phyloP scores from a whole-genome alignment of 495 filamentous ascomycete species.

The Penicillium longicatenatum region DNA sequence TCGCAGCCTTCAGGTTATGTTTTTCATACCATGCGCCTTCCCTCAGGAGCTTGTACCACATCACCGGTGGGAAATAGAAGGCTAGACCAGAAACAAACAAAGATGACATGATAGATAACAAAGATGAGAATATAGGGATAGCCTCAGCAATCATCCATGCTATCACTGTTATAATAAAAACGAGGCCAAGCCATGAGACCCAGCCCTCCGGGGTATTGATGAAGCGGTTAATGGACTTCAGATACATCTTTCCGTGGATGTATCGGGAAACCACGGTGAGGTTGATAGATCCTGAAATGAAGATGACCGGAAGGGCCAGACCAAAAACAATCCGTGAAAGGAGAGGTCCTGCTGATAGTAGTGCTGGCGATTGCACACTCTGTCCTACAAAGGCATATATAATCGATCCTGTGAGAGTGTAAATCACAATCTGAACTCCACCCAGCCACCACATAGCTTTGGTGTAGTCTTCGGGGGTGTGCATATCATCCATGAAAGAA shows the following conservation, averaged over 20 bases:
- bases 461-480: conserved; percentile 60
- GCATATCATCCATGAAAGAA: conserved; percentile 74
- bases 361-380: conserved; percentile 65
- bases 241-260: conserved; percentile 59
- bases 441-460: conserved; percentile 64
- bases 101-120: conserved; percentile 61
- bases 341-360: conserved; percentile 59
- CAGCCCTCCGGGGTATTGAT: conserved; percentile 58
- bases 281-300: conserved; percentile 65
- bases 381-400: conserved; percentile 69
- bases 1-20: conserved; percentile 20
- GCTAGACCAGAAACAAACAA: conserved; percentile 66
- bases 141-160: conserved; percentile 68
- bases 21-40: conserved; percentile 38
- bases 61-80: conserved; percentile 63
- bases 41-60: conserved; percentile 60
- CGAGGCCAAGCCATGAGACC: conserved; percentile 58
- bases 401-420: conserved; percentile 64
- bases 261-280: conserved; percentile 59
- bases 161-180: conserved; percentile 55
- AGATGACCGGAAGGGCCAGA: conserved; percentile 71
- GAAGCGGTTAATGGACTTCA: conserved; percentile 50
- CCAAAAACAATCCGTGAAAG: conserved; percentile 71
- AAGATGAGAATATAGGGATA: conserved; percentile 65
- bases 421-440: conserved; percentile 62